A percentile compares a stretch with the other conserved stretches of the same genome.
Conservation (phyloP, 163 green algal genomes). For the Volvox carteri region DNA sequence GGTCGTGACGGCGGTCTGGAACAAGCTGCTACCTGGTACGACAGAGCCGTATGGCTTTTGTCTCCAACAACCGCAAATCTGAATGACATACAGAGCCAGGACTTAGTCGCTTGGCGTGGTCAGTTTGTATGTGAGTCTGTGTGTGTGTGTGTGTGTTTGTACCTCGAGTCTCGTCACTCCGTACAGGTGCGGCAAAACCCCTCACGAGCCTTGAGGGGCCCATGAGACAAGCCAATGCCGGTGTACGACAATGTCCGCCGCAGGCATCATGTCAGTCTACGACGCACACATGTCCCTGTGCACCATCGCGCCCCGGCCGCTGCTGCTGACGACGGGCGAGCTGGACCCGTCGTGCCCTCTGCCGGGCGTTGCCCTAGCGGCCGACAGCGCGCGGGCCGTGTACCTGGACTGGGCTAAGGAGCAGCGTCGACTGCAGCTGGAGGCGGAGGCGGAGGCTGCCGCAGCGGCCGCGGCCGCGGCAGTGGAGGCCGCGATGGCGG, state of each 20-base stretch:
- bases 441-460: conserved; percentile 2
- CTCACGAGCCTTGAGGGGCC: too few species aligned
- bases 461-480: background rate
- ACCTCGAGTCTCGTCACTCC: background rate
- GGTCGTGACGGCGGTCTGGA: conserved; percentile 72
- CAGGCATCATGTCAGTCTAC: conserved; percentile 56
- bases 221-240: too few species aligned
- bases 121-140: too few species aligned
- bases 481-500: background rate
- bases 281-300: conserved; percentile 71
- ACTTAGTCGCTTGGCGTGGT: too few species aligned
- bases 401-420: conserved; percentile 51
- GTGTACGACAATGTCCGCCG: too few species aligned
- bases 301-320: conserved; percentile 68
- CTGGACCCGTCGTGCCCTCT: conserved; percentile 72
- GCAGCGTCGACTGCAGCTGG: background rate
- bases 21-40: conserved; percentile 73
- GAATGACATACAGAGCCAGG: too few species aligned
- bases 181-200: background rate
- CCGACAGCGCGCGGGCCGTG: background rate
- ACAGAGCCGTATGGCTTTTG: background rate
- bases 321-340: conserved; percentile 74
- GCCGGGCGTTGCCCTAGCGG: conserved; percentile 60
- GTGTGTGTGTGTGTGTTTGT: too few species aligned
- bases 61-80: too few species aligned